Evolutionary conservation across 805 yeast genomes (phyloP), one percentile per base, ranked within the genome.

Genomic region (Tetrapisispora arboricola): DNA sequence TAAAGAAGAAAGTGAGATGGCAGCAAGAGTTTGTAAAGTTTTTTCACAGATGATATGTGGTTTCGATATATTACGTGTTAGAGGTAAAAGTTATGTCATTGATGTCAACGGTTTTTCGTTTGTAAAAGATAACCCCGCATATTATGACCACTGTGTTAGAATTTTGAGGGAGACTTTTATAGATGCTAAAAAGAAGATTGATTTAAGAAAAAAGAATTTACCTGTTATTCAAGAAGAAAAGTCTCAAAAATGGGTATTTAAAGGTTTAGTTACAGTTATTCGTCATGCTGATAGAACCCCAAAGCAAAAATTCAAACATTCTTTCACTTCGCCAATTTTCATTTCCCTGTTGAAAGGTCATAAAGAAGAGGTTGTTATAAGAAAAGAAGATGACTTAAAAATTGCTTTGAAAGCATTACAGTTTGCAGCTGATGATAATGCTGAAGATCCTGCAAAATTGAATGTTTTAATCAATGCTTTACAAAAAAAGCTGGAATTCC

Each of bases 201-300:
- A 67, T 44, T 58, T 60, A 40, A 64, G 61, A 39, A 65, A 64
- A 49, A 57, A 58, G 43, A 58, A 53, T 34, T 46, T 66, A 8
- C 66, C 67, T 18, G 48, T 51, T 13, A 53, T 61, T 33, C 54
- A 61, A 47, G 65, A 66, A 50, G 66, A 68, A 44, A 61, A 66
- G 51, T 52, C 66, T 30, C 96, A 90, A 58, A 90, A 90, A 64
- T 92, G 99, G 99, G 85, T 84, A 6, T 81, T 92, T 63, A 92
- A 92, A 62, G 96, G 96, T 15, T 67, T 84, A 64, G 95, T 92
- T 10, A 73, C 83, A 15, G 94, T 90, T 22, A 81, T 92, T 41
- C 77, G 99, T 51, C 99, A 92, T 63, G 99, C 97, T 7, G 99
- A 92, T 60, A 76, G 99, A 59, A 92, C 99, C 0, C 99, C 99